phyloP scores from a whole-genome alignment of 2,329 filamentous ascomycete genomes.

The Aspergillus latus region DNA sequence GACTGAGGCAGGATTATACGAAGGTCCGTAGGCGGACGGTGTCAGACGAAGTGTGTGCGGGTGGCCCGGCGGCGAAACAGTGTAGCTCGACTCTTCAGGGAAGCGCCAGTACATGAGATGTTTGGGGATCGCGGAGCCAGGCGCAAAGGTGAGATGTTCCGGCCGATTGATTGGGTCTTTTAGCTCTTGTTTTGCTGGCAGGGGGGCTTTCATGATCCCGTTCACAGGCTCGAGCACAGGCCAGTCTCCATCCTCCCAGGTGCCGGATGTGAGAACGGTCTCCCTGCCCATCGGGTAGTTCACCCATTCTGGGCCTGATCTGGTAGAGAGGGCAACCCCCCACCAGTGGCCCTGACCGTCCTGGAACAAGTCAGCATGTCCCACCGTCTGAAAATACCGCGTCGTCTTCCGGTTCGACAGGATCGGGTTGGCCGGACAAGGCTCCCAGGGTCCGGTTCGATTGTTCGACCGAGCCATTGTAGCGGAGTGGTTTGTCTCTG shows the following conservation, averaged over 20 bases:
- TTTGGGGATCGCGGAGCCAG: slow-evolving; percentile 47
- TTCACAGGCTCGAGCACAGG: slow-evolving; percentile 32
- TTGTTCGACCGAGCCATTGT: slow-evolving; percentile 32
- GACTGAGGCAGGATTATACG: slow-evolving; percentile 43
- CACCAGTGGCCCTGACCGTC: slow-evolving; percentile 55
- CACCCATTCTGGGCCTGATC: slow-evolving; percentile 35
- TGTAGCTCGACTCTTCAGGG: slow-evolving; percentile 48
- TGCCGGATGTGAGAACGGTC: slow-evolving; percentile 50
- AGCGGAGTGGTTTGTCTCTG: slow-evolving; percentile 27
- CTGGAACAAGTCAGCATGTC: slow-evolving; percentile 59
- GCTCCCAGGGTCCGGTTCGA: slow-evolving; percentile 42
- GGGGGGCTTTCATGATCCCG: slow-evolving; percentile 16
- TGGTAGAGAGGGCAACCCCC: slow-evolving; percentile 50
- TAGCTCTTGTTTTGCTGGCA: slow-evolving; percentile 24
- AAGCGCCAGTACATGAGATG: slow-evolving; percentile 60
- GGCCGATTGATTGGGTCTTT: slow-evolving; percentile 38
- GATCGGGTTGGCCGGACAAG: slow-evolving; percentile 43
- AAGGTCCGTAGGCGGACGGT: slow-evolving; percentile 56
- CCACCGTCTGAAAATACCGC: slow-evolving; percentile 52
- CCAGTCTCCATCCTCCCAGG: slow-evolving; percentile 52
- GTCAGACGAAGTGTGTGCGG: slow-evolving; percentile 48
- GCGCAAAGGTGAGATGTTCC: slow-evolving; percentile 51
- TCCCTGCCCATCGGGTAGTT: slow-evolving; percentile 58
- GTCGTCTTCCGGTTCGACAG: slow-evolving; percentile 41
- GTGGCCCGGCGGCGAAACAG: slow-evolving; percentile 45